Base-by-base conservation (phyloP, 2,329 filamentous ascomycete species). In the Alternaria triticimaculans region DNA sequence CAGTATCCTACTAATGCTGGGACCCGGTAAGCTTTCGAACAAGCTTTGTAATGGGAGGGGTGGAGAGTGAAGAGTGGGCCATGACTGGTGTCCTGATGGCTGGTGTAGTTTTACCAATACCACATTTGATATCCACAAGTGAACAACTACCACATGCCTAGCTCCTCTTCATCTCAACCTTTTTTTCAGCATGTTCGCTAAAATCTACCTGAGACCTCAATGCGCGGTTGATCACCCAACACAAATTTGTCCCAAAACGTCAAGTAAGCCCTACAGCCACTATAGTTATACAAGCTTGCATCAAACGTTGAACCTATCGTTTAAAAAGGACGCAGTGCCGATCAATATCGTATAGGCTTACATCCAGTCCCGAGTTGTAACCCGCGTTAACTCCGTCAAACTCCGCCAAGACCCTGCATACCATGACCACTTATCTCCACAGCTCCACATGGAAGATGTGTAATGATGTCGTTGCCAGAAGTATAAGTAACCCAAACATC, bases 1-100 rank as follows among this genome's bases (percentile, higher is more conserved):
- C 23, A 20, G 0, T 67, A 60, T 23, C 64, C 64, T 11, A 23
- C 56, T 6, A 63, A 74, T 54, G 64, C 66, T 15, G 72, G 72
- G n/a, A 63, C 54, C 15, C 55, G 68, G 41, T 58, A 57, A n/a
- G n/a, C 15, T 6, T 30, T 14, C 12, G 12, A 30, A 30, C 28
- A 30, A 30, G 28, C 28, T 30, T 30, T 30, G 28, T 30, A 14
- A 30, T 6, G 28, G 12, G 28, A 30, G 12, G 12, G 28, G 12
- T 30, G 12, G 28, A 30, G 28, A 30, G 12, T 12, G 28, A 30
- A 30, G 28, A 30, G 12, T 14, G 28, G 28, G 12, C 28, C 12
- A 12, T 30, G 28, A 30, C 28, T 30, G 12, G 28, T 30, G 28
- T 30, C 28, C 28, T 30, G 12, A 30, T 30, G 28, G 28, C 28